Evolutionary conservation across 768 basidiomycete genomes (phyloP).

Genomic region (Boletus pseudopeckii): DNA sequence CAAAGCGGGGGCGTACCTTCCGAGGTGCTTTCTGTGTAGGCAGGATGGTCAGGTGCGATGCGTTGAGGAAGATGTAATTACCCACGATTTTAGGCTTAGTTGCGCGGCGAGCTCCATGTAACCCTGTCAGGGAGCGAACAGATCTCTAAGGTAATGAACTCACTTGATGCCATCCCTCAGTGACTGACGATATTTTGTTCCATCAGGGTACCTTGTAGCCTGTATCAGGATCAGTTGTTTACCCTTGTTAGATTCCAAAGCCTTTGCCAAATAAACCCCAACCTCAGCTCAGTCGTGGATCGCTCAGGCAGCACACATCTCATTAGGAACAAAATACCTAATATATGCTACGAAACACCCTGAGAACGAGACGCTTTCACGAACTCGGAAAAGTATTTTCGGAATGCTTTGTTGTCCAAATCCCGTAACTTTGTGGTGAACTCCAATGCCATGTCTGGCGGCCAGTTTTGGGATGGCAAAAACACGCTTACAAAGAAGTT

Average conservation of each 20-base stretch:
- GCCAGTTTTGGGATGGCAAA: conserved; percentile 88
- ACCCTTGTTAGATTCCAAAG: conserved; percentile 32
- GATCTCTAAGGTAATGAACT: conserved; percentile 2
- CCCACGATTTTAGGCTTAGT: conserved; percentile 43
- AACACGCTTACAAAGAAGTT: conserved; percentile 75
- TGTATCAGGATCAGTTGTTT: conserved; percentile 28
- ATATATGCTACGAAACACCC: conserved; percentile 43
- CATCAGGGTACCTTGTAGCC: conserved; percentile 7
- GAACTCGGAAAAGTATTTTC: conserved; percentile 86
- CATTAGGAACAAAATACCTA: not conserved
- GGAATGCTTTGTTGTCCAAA: conserved; percentile 70
- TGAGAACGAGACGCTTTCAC: conserved; percentile 66
- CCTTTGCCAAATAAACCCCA: conserved; percentile 27
- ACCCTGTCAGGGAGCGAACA: conserved; percentile 12
- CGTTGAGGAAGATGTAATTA: conserved; percentile 23
- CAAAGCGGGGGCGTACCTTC: conserved; percentile 36
- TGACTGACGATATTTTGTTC: conserved; percentile 11
- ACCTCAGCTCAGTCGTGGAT: not conserved
- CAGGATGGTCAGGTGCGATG: conserved; percentile 17
- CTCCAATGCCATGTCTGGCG: conserved; percentile 69
- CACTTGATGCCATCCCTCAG: conserved; percentile 31
- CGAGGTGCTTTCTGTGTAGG: conserved; percentile 41
- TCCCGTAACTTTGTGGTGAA: conserved; percentile 74
- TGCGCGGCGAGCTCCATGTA: conserved; percentile 26
- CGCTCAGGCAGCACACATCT: not conserved